A percentile compares a stretch with the other conserved stretches of the same genome.
Conservation (phyloP, 441 rosid genomes). For the Populus trichocarpa region DNA sequence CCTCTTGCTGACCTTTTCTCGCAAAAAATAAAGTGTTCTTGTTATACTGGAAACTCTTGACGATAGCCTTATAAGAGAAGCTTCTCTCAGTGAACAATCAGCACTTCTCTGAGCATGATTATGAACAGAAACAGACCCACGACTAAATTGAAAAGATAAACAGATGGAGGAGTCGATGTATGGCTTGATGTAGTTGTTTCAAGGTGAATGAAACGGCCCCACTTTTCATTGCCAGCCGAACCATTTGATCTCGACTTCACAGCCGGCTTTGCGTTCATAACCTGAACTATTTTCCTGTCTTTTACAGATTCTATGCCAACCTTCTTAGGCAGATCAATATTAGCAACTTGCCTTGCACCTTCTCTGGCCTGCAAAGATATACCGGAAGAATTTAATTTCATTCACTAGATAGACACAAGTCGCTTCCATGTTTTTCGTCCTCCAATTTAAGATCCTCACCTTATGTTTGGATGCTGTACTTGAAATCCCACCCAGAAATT, state of each 20-base stretch:
- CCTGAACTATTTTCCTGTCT: neutral
- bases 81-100: neutral
- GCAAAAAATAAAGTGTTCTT: too few species aligned
- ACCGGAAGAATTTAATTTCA: neutral
- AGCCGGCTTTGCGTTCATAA: neutral
- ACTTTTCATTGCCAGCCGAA: neutral
- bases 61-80: neutral
- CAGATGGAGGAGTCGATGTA: neutral
- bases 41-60: neutral
- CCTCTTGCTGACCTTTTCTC: too few species aligned
- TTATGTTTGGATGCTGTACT: neutral
- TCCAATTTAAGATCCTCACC: neutral
- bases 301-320: neutral
- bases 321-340: neutral
- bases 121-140: neutral
- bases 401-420: neutral
- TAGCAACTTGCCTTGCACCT: neutral
- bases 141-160: neutral
- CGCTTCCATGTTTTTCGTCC: neutral
- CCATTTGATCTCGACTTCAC: neutral
- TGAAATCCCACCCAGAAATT: neutral
- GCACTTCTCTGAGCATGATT: neutral
- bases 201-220: neutral
- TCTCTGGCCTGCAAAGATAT: constrained; percentile 3
- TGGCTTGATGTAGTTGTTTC: neutral